phyloP scores from a whole-genome alignment of 2,329 filamentous ascomycete species.

The Fusarium sp. region DNA sequence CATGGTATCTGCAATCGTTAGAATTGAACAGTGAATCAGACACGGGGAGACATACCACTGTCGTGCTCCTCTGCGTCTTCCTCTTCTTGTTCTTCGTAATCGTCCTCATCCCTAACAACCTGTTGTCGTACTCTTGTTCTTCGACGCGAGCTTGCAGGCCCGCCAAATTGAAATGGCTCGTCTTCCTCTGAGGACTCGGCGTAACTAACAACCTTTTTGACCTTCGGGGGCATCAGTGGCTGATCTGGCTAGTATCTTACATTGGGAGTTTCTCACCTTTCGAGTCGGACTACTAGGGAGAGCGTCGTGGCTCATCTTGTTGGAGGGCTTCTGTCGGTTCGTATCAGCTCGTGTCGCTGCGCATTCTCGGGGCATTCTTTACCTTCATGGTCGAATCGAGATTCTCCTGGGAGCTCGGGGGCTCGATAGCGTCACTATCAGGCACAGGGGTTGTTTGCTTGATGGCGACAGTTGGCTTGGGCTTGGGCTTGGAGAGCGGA shows the following conservation, averaged over 20 bases:
- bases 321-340: slow-evolving; percentile 51
- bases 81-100: slow-evolving; percentile 78
- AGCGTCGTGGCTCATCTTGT: slow-evolving; percentile 16
- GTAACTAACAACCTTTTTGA: slow-evolving; percentile 75
- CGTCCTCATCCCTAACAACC: slow-evolving; percentile 72
- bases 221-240: slow-evolving; percentile 46
- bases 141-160: slow-evolving; percentile 50
- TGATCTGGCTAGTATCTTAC: too few relatives aligned
- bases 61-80: slow-evolving; percentile 68
- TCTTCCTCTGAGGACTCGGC: slow-evolving; percentile 86
- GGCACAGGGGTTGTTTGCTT: slow-evolving; percentile 74
- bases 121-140: slow-evolving; percentile 62
- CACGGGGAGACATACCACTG: slow-evolving; percentile 58
- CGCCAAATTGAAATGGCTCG: slow-evolving; percentile 69
- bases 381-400: slow-evolving; percentile 50
- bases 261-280: slow-evolving; percentile 64
- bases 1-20: slow-evolving; percentile 67
- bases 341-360: slow-evolving; percentile 47
- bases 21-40: neutral
- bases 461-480: slow-evolving; percentile 45
- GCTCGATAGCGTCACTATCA: slow-evolving; percentile 79
- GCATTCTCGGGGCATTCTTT: slow-evolving; percentile 10
- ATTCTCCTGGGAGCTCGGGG: slow-evolving; percentile 75
- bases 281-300: slow-evolving; percentile 76
- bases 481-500: slow-evolving; percentile 47